Percentiles rank a stretch among this genome's conserved stretches.
These are phyloP conservation scores for Colletotrichum cordylinicola DNA, from an alignment of 2,329 filamentous ascomycete species.

Conservation along the genomic window DNA sequence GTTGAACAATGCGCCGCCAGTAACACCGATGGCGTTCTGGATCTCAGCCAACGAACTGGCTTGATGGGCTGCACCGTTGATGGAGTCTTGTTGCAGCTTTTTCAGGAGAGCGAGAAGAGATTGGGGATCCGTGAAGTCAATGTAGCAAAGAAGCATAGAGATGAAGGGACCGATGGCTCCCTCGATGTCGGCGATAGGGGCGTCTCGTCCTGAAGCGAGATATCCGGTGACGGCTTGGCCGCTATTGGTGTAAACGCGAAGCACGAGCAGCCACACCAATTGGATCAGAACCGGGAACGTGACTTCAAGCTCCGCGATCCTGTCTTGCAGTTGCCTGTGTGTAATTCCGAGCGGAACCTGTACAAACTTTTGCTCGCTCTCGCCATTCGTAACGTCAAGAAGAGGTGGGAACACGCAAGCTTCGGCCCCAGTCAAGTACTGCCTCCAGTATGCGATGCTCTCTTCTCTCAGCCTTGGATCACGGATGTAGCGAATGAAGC, in stretches of 20 bases:
- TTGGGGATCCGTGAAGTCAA: constrained; percentile 47
- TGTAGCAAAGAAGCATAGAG: constrained; percentile 49
- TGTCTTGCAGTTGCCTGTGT: constrained; percentile 28
- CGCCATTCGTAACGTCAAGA: neutral
- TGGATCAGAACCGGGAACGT: constrained; percentile 58
- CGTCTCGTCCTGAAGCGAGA: constrained; percentile 57
- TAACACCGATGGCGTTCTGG: constrained; percentile 36
- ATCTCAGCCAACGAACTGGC: constrained; percentile 54
- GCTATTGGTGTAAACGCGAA: constrained; percentile 51
- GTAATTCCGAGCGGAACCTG: neutral
- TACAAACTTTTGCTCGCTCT: neutral
- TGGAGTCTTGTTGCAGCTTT: constrained; percentile 49
- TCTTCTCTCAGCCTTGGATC: constrained; percentile 23
- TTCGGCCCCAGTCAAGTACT: constrained; percentile 28
- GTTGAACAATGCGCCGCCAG: constrained; percentile 33
- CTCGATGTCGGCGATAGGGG: constrained; percentile 51
- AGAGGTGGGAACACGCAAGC: constrained; percentile 33
- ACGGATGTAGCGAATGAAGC: constrained; percentile 26
- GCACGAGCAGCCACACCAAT: constrained; percentile 55
- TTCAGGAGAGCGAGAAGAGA: constrained; percentile 46
- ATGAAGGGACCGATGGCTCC: constrained; percentile 58
- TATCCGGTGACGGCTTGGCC: constrained; percentile 60
- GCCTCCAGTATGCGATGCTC: constrained; percentile 29
- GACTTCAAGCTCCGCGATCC: constrained; percentile 43
- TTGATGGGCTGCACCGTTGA: constrained; percentile 52